Percentiles rank a stretch among this genome's conserved stretches.
Conservation (phyloP, 1,284 basidiomycete genomes). For the Moesziomyces sp. region DNA sequence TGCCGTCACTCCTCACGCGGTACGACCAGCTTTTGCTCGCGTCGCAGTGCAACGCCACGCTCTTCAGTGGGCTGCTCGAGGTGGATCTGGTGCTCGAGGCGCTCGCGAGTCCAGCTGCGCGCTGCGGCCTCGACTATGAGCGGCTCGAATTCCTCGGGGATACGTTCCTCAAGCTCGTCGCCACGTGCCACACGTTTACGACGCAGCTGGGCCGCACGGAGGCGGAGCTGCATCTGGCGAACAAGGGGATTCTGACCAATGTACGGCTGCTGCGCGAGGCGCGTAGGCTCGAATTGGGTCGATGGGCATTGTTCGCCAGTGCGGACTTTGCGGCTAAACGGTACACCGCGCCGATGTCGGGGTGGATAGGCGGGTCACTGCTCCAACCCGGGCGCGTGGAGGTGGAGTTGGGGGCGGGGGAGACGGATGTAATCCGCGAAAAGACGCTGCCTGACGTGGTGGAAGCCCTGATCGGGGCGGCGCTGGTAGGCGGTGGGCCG, state of each 20-base stretch:
- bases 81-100: conserved; percentile 32
- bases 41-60: conserved; percentile 6
- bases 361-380: conserved; percentile 2
- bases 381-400: background rate
- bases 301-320: conserved; percentile 19
- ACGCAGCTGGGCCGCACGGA: conserved; percentile 21
- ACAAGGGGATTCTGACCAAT: conserved; percentile 50
- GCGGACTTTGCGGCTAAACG: background rate
- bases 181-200: conserved; percentile 46
- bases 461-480: conserved; percentile 48
- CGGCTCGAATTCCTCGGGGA: conserved; percentile 55
- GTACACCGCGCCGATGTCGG: conserved; percentile 9
- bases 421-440: conserved; percentile 15
- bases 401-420: background rate
- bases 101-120: conserved; percentile 24
- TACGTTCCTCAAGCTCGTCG: conserved; percentile 48
- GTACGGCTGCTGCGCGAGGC: conserved; percentile 33
- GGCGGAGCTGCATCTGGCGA: conserved; percentile 45
- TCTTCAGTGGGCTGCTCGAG: conserved; percentile 22
- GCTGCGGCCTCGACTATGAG: conserved; percentile 39
- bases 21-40: conserved; percentile 49
- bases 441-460: conserved; percentile 51
- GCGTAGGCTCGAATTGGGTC: conserved; percentile 17
- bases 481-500: conserved; percentile 6
- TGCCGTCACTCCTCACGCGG: conserved; percentile 46